Conservation (phyloP, 2,329 filamentous ascomycete genomes). For the Exophiala sp. region DNA sequence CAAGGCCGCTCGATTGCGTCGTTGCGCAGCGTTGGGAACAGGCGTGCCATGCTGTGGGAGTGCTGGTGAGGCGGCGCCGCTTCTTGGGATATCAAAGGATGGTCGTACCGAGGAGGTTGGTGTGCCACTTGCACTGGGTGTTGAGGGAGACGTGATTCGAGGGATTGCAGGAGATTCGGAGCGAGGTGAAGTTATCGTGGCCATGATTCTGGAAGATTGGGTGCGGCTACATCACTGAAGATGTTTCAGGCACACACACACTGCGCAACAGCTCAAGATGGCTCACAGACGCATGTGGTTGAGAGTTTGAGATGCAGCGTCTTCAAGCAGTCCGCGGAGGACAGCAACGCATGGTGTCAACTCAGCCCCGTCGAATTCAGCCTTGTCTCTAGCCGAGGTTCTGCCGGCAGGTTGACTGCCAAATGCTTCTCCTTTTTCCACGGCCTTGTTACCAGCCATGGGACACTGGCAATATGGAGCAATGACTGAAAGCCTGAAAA, state of each 20-base stretch:
- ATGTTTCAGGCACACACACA: neutral
- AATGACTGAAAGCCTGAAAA: too few relatives aligned
- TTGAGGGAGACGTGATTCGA: slow-evolving; percentile 43
- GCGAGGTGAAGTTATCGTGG: slow-evolving; percentile 58
- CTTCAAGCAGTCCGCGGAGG: neutral
- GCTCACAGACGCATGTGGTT: neutral
- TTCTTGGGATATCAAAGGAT: slow-evolving; percentile 61
- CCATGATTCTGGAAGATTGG: slow-evolving; percentile 42
- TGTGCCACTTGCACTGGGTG: slow-evolving; percentile 44
- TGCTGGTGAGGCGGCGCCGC: slow-evolving; percentile 36
- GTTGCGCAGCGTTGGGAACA: slow-evolving; percentile 62
- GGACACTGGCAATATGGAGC: too few relatives aligned
- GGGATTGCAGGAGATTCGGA: slow-evolving; percentile 18
- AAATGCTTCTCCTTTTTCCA: neutral
- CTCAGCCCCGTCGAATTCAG: neutral
- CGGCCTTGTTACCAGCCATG: too few relatives aligned
- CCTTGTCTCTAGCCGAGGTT: neutral
- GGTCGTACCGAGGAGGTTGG: slow-evolving; percentile 73
- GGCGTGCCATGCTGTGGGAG: slow-evolving; percentile 36
- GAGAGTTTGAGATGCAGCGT: neutral
- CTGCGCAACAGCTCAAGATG: neutral
- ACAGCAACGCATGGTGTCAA: neutral
- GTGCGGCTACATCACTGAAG: neutral
- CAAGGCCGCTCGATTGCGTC: slow-evolving; percentile 77
- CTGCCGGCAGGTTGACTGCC: neutral